Percentiles rank a stretch among this genome's conserved stretches.
phyloP scores from a whole-genome alignment of 106 monocot genomes.

The Gastrodia elata region DNA sequence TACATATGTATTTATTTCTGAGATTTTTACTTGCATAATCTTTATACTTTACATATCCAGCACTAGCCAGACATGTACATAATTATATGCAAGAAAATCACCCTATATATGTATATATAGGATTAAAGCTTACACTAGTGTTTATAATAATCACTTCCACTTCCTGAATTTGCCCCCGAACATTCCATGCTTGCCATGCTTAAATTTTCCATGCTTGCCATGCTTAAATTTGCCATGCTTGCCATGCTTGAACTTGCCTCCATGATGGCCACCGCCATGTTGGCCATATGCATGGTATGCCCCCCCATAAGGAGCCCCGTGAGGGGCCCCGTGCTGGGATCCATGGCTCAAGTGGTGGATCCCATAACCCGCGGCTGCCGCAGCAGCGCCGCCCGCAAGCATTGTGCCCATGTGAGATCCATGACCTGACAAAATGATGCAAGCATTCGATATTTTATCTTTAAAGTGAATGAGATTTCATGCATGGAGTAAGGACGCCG shows the following conservation, averaged over 20 bases:
- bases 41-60: too few species aligned
- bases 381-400: constrained; percentile 63
- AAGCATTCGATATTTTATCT: not conserved
- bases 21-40: too few species aligned
- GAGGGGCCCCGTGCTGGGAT: not conserved
- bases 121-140: too few species aligned
- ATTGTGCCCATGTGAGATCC: constrained; percentile 34
- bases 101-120: too few species aligned
- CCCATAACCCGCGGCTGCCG: constrained; percentile 62
- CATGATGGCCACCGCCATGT: constrained; percentile 19
- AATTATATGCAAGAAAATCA: too few species aligned
- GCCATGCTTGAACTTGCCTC: constrained; percentile 16
- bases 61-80: too few species aligned
- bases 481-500: too few species aligned
- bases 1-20: too few species aligned
- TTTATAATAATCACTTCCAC: constrained; percentile 20
- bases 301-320: not conserved
- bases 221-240: constrained; percentile 32
- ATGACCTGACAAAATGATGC: constrained; percentile 29
- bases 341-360: constrained; percentile 44
- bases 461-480: too few species aligned
- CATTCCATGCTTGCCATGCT: constrained; percentile 38
- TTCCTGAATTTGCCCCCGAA: constrained; percentile 28
- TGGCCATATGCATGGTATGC: not conserved
- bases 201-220: not conserved